These are phyloP conservation scores for Fusarium bulbicola DNA, from an alignment of 2,329 filamentous ascomycete species.

Conservation along the genomic window DNA sequence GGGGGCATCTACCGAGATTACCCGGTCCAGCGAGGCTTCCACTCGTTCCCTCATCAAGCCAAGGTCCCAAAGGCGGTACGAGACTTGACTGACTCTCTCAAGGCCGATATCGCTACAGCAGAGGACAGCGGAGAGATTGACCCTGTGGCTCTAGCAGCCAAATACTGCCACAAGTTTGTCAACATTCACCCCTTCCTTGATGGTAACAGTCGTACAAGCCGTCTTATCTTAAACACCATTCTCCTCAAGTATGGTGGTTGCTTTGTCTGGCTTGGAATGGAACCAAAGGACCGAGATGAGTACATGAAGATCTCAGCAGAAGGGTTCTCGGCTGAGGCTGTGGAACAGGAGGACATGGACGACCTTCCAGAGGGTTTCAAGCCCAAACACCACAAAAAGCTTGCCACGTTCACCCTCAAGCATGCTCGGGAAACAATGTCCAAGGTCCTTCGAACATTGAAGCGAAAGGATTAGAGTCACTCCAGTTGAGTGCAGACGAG, in stretches of 20 bases:
- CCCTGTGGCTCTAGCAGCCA: slow-evolving; percentile 41
- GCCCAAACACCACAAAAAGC: too few relatives aligned
- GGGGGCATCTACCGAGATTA: fast-evolving
- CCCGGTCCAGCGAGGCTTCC: not conserved
- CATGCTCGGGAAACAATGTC: too few relatives aligned
- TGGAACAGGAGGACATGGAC: too few relatives aligned
- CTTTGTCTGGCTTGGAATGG: not conserved
- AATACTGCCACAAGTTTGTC: slow-evolving; percentile 44
- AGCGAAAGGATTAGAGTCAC: too few relatives aligned
- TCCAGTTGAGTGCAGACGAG: too few relatives aligned
- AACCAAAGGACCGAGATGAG: not conserved
- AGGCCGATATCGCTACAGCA: slow-evolving; percentile 29
- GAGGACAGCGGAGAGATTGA: slow-evolving; percentile 19
- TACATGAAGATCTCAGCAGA: too few relatives aligned
- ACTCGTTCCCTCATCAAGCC: not conserved
- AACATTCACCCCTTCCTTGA: slow-evolving; percentile 50
- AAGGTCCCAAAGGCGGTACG: slow-evolving; percentile 22
- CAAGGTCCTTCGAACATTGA: too few relatives aligned
- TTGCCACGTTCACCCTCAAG: too few relatives aligned
- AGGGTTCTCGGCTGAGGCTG: too few relatives aligned
- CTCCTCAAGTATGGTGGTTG: slow-evolving; percentile 37
- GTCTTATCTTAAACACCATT: slow-evolving; percentile 46
- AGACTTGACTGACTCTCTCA: slow-evolving; percentile 19
- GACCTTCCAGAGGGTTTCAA: too few relatives aligned
- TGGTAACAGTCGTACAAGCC: slow-evolving; percentile 47